Evolutionary conservation across 2,329 filamentous ascomycete species (phyloP), one percentile per base, ranked within the genome.

Genomic region (Colletotrichum horii): DNA sequence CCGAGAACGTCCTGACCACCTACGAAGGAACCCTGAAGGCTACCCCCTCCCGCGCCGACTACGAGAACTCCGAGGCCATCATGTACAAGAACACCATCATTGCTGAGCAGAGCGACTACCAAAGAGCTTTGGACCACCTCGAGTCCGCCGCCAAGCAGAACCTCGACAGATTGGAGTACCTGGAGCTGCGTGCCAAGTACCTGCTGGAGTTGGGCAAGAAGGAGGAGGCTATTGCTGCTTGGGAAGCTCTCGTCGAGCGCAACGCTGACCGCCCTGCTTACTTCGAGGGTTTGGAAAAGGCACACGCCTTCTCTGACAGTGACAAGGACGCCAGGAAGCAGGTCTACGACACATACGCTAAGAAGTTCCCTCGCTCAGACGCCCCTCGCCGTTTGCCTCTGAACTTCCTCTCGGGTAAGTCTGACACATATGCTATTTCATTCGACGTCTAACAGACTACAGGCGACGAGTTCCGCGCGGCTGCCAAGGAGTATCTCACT

Each of bases 21-120:
- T 99, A 96, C 84, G 97, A 99, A 85, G 95, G 97, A 77, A 98
- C 96, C 1, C 85, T 99, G 78, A 98, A 98, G 87, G 90, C 91
- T 15, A 91, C 93, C 12, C 95, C 96, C 2, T 90, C 93, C 15
- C 93, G 94, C 82, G 88, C 90, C 65, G 96, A 98, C 82, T 91
- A 96, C 81, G 97, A 99, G 85, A 95, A 98, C 84, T 97, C 96
- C 36, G 97, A 99, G 86, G 95, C 96, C 60, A 89, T 95, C 74
- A 89, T 99, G 86, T 99, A 99, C 88, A 98, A 98, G 86, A 99
- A 98, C 85, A 91, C 90, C 62, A 93, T 99, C 81, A 98, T 99
- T 82, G 95, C 95, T 48, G 97, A 98, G 85, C 92, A 93, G 74
- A 96, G 96, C 19, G 94, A 98, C 79, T 90, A 93, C 66, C 89